Evolutionary conservation across 176 grass and related monocot species (phyloP).

Genomic region (Bothriochloa decipiens): DNA sequence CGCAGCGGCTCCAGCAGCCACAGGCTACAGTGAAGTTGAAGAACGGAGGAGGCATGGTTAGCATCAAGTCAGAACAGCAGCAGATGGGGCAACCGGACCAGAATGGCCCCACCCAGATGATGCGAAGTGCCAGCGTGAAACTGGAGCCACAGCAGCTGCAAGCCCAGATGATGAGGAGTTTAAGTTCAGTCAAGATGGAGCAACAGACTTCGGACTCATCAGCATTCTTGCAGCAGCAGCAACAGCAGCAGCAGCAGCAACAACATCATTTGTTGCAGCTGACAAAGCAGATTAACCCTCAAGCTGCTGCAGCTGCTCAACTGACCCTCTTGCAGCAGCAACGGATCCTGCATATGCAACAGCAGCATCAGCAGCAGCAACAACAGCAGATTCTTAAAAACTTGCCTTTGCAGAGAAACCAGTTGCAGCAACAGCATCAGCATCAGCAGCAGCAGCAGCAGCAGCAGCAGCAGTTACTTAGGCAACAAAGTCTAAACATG

Average conservation of each 20-base stretch:
- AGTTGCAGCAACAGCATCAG: conserved; percentile 86
- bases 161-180: conserved; percentile 62
- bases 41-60: conserved; percentile 56
- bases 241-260: conserved; percentile 53
- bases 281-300: conserved; percentile 72
- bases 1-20: conserved; percentile 51
- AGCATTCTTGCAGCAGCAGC: conserved; percentile 61
- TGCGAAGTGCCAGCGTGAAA: conserved; percentile 52
- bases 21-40: conserved; percentile 74
- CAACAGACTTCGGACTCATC: conserved; percentile 63
- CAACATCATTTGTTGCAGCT: conserved; percentile 74
- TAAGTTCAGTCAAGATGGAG: conserved; percentile 90
- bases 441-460: conserved; percentile 53
- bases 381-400: conserved; percentile 75
- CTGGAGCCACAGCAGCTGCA: conserved; percentile 79
- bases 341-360: conserved; percentile 64
- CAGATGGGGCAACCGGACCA: conserved; percentile 68
- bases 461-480: conserved; percentile 63
- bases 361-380: conserved; percentile 51
- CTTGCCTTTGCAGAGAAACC: conserved; percentile 66
- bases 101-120: conserved; percentile 57
- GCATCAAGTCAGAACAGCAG: conserved; percentile 72
- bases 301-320: conserved; percentile 81
- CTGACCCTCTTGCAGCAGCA: conserved; percentile 79
- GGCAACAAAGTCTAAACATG: conserved; percentile 69